Conservation (phyloP, 495 filamentous ascomycete genomes). For the Annulohypoxylon stygium region DNA sequence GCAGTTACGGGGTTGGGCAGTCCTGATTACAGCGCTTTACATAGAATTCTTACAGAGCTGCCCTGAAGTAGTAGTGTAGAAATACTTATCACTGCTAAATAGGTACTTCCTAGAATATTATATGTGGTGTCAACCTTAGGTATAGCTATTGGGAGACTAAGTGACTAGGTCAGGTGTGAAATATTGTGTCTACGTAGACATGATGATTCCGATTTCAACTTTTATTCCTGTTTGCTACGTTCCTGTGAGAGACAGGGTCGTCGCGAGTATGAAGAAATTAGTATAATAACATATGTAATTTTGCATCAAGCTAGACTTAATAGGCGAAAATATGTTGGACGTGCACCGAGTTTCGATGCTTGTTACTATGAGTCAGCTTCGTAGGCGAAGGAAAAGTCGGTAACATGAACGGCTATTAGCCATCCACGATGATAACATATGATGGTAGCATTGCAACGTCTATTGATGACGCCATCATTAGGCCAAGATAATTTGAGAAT, state of each 20-base stretch:
- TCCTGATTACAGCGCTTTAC: neutral
- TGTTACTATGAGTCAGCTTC: neutral
- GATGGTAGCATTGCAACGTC: neutral
- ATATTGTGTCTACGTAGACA: neutral
- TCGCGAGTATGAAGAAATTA: too few relatives aligned
- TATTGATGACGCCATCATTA: neutral
- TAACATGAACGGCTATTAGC: neutral
- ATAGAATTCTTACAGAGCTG: neutral
- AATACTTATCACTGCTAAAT: neutral
- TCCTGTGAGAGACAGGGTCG: too few relatives aligned
- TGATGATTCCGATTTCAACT: neutral
- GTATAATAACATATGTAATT: neutral
- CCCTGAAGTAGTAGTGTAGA: neutral
- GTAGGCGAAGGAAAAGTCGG: neutral
- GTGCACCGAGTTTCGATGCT: neutral
- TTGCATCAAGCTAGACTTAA: neutral
- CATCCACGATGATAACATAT: neutral
- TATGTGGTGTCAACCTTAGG: neutral
- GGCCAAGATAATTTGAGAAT: conserved; percentile 1
- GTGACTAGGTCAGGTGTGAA: neutral
- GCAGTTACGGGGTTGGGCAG: neutral
- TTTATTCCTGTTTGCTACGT: neutral
- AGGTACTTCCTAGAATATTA: neutral
- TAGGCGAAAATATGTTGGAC: neutral
- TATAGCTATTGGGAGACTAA: neutral